phyloP scores from a whole-genome alignment of 257 asterid genomes.

The Plantago ovata region DNA sequence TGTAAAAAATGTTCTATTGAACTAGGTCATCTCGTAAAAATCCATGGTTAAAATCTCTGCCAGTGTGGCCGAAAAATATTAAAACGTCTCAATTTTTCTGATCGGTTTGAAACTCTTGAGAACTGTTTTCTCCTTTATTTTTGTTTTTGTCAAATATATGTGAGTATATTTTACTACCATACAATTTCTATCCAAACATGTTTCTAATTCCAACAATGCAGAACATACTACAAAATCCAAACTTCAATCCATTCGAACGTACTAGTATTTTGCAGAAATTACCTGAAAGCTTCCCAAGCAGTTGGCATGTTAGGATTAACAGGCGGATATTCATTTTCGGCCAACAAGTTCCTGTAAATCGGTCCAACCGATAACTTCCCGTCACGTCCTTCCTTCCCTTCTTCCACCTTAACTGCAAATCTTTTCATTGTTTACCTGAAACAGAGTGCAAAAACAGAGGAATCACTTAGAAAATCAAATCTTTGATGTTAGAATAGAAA shows the following conservation, averaged over 20 bases:
- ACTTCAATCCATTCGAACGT: neutral
- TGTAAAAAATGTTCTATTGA: slow-evolving; percentile 1
- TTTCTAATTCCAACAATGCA: no score
- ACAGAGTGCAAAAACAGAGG: neutral
- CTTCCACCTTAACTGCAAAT: slow-evolving; percentile 65
- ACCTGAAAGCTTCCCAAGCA: slow-evolving; percentile 82
- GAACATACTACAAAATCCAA: no score
- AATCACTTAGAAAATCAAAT: neutral
- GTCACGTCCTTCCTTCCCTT: slow-evolving; percentile 58
- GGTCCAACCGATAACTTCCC: slow-evolving; percentile 84
- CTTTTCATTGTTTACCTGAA: slow-evolving; percentile 34
- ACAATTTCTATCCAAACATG: no score
- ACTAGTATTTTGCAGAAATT: neutral
- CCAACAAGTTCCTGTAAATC: slow-evolving; percentile 59
- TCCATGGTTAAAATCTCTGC: no score
- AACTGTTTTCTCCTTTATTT: no score
- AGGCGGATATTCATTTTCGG: slow-evolving; percentile 61
- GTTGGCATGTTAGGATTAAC: slow-evolving; percentile 55
- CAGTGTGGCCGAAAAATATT: no score
- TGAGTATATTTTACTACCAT: no score
- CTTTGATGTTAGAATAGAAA: slow-evolving; percentile 6
- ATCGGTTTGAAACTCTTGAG: neutral
- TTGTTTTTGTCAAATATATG: no score
- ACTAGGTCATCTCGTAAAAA: no score
- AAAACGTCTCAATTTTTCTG: no score